phyloP scores from a whole-genome alignment of 768 basidiomycete species.

The Mycena galopus region DNA sequence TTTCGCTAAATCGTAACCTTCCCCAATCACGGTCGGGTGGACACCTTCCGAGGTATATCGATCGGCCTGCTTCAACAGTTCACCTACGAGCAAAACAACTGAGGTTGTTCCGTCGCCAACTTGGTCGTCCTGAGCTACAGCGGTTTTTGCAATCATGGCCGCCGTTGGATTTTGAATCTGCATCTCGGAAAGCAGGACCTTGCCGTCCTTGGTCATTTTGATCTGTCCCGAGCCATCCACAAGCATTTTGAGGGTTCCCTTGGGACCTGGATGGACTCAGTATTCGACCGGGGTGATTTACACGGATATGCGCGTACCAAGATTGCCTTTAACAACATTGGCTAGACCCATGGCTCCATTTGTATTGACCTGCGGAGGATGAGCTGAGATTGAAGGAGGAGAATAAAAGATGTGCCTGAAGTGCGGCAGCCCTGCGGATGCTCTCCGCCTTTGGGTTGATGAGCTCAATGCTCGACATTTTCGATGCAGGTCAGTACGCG shows the following conservation, averaged over 20 bases:
- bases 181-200: slow-evolving; percentile 98
- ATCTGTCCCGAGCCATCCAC: slow-evolving; percentile 98
- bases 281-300: slow-evolving; percentile 9
- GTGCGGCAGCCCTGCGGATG: slow-evolving; percentile 88
- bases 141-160: slow-evolving; percentile 98
- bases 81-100: slow-evolving; percentile 95
- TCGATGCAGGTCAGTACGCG: slow-evolving; percentile 53
- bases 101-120: slow-evolving; percentile 99
- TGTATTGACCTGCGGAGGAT: slow-evolving; percentile 78
- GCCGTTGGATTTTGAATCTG: slow-evolving; percentile 99
- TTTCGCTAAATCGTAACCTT: slow-evolving; percentile 97
- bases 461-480: slow-evolving; percentile 85
- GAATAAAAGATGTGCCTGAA: slow-evolving; percentile 78
- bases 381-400: slow-evolving; percentile 34
- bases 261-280: slow-evolving; percentile 72
- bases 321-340: slow-evolving; percentile 95
- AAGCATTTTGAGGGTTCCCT: slow-evolving; percentile 99
- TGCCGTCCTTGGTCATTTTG: slow-evolving; percentile 99
- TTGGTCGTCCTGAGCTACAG: slow-evolving; percentile 99
- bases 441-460: slow-evolving; percentile 98
- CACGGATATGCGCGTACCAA: slow-evolving; percentile 69
- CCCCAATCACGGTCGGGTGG: slow-evolving; percentile 94
- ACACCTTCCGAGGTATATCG: slow-evolving; percentile 98
- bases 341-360: slow-evolving; percentile 98
- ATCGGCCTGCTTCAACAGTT: slow-evolving; percentile 97